These are phyloP conservation scores for Debaryomyces robertsiae DNA, from an alignment of 1,139 yeast species.

Conservation along the genomic window DNA sequence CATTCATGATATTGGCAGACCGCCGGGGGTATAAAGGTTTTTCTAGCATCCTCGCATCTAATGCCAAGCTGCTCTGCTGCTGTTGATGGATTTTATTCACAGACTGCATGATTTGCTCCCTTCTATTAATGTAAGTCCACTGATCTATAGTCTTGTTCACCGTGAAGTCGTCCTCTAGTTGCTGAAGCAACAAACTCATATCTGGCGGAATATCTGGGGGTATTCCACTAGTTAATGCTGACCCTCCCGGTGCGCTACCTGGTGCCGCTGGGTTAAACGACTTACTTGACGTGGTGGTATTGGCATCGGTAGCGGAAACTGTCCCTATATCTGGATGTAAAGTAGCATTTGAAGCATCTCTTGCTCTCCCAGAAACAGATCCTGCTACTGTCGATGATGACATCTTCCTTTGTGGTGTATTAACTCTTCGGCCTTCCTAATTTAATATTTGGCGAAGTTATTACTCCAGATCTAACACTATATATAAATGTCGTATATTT, in stretches of 20 bases:
- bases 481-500: neutral
- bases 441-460: no score
- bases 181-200: conserved; percentile 45
- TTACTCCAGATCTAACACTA: no score
- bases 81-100: conserved; percentile 40
- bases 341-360: conserved; percentile 20
- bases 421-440: no score
- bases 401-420: conserved; percentile 1
- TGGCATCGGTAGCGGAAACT: conserved; percentile 31
- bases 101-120: conserved; percentile 49
- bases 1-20: conserved; percentile 29
- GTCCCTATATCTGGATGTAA: conserved; percentile 24
- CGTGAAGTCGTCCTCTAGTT: conserved; percentile 47
- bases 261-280: conserved; percentile 16
- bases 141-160: conserved; percentile 47
- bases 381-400: conserved; percentile 20
- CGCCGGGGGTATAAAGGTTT: conserved; percentile 65
- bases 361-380: conserved; percentile 21
- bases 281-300: conserved; percentile 20
- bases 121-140: conserved; percentile 50
- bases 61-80: conserved; percentile 29
- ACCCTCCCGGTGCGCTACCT: conserved; percentile 16
- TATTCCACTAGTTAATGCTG: conserved; percentile 12
- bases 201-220: conserved; percentile 50
- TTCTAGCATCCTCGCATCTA: conserved; percentile 47